These are phyloP conservation scores for Neoboletus brunneissimus DNA, from an alignment of 768 basidiomycete species.

Conservation along the genomic window DNA sequence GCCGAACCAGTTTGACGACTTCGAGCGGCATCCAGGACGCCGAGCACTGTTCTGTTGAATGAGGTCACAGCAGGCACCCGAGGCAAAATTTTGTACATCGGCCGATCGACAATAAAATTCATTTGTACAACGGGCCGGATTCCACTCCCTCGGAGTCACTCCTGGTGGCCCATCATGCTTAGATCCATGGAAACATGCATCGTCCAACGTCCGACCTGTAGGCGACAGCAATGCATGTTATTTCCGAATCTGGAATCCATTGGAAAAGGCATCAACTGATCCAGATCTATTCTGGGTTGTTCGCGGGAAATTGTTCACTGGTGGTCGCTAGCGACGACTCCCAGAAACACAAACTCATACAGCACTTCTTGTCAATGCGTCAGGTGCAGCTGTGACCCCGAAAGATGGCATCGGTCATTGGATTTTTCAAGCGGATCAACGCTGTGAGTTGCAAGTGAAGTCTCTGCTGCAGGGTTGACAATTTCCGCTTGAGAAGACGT, in stretches of 20 bases:
- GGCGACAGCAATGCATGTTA: background rate
- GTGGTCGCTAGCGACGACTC: no score
- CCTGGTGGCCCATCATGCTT: no score
- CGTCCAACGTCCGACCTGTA: no score
- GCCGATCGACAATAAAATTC: no score
- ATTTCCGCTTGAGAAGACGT: conserved; percentile 14
- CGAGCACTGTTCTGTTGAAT: background rate
- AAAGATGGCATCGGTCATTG: conserved; percentile 25
- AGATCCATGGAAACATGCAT: background rate
- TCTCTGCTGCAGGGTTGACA: conserved; percentile 23
- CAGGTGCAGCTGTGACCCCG: background rate
- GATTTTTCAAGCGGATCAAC: conserved; percentile 23
- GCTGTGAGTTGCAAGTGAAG: conserved; percentile 17
- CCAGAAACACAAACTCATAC: background rate
- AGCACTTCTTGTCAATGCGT: background rate
- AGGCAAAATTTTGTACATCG: background rate
- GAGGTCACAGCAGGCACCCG: background rate
- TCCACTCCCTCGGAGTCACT: no score
- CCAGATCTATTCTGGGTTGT: background rate
- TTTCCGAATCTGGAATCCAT: background rate
- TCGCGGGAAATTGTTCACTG: background rate
- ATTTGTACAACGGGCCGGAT: background rate
- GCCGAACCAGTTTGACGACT: conserved; percentile 5
- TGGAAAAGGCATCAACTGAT: no score
- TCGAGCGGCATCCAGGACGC: background rate